Conservation (phyloP, 2,329 filamentous ascomycete genomes). For the Aspergillus sp. region DNA sequence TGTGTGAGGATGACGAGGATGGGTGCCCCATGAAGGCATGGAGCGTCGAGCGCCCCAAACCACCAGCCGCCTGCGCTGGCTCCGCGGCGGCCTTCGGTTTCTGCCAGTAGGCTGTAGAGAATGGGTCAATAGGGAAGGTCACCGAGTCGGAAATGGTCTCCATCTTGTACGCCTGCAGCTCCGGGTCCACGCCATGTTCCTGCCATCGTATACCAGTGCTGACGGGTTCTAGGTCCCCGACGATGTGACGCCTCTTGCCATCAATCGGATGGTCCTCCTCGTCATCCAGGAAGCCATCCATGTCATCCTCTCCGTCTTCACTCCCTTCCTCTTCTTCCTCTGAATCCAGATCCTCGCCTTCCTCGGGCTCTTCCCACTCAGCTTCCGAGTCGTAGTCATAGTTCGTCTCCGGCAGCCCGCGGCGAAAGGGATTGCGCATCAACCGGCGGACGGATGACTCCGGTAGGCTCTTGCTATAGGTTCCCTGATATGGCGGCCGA, state of each 20-base stretch:
- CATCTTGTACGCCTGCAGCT: slow-evolving; percentile 66
- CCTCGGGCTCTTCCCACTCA: slow-evolving; percentile 68
- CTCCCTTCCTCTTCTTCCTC: slow-evolving; percentile 65
- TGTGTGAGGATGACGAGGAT: slow-evolving; percentile 5
- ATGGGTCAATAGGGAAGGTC: slow-evolving; percentile 74
- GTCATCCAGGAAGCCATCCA: slow-evolving; percentile 88
- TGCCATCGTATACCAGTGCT: slow-evolving; percentile 86
- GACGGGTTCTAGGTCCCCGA: slow-evolving; percentile 71
- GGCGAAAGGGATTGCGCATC: slow-evolving; percentile 57
- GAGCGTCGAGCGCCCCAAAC: slow-evolving; percentile 22
- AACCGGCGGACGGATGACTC: slow-evolving; percentile 46
- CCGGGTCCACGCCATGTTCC: slow-evolving; percentile 50
- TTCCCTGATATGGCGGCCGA: slow-evolving; percentile 64
- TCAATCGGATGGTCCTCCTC: slow-evolving; percentile 67
- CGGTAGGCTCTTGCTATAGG: slow-evolving; percentile 56
- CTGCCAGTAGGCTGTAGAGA: slow-evolving; percentile 78
- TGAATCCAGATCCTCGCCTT: slow-evolving; percentile 69
- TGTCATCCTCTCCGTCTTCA: slow-evolving; percentile 73
- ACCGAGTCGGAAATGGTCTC: slow-evolving; percentile 66
- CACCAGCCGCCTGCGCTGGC: slow-evolving; percentile 22
- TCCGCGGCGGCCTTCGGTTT: slow-evolving; percentile 31
- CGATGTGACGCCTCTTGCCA: slow-evolving; percentile 60
- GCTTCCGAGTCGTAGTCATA: slow-evolving; percentile 69
- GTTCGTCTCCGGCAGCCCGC: slow-evolving; percentile 56
- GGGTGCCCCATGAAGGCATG: slow-evolving; percentile 23